Conservation (phyloP, 1,284 basidiomycete species). For the Trichosporon sp. region DNA sequence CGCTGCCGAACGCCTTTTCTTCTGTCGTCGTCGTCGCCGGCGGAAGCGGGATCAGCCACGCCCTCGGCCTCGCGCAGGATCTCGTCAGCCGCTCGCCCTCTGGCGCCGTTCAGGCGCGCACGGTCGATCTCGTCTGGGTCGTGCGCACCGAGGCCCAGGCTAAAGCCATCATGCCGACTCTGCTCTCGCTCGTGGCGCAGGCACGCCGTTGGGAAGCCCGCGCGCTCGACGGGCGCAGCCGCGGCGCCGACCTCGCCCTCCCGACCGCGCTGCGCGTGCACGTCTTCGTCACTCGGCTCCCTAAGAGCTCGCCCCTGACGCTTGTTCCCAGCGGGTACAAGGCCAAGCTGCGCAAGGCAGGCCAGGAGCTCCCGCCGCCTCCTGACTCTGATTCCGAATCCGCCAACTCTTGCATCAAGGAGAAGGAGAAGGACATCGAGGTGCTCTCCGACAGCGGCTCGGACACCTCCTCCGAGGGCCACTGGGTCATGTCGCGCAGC, state of each 20-base stretch:
- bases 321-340: conserved; percentile 30
- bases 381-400: not conserved
- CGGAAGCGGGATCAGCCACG: conserved; percentile 54
- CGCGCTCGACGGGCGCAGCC: conserved; percentile 37
- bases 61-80: conserved; percentile 48
- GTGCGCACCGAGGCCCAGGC: conserved; percentile 48
- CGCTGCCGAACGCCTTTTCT: conserved; percentile 50
- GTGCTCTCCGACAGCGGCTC: conserved; percentile 1
- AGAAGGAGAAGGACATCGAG: conserved; percentile 15
- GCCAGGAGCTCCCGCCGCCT: not conserved
- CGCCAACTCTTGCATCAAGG: not conserved
- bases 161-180: conserved; percentile 43
- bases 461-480: conserved; percentile 16
- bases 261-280: conserved; percentile 48
- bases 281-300: conserved; percentile 50
- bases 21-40: conserved; percentile 52
- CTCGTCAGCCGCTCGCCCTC: conserved; percentile 44
- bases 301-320: conserved; percentile 42
- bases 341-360: conserved; percentile 2
- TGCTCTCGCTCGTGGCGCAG: conserved; percentile 46
- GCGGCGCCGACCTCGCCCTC: conserved; percentile 33
- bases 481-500: conserved; percentile 15
- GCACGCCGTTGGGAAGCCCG: conserved; percentile 44
- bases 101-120: conserved; percentile 51
- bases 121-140: conserved; percentile 55